Evolutionary conservation across 2,329 filamentous ascomycete genomes (phyloP).

Genomic region (Ustilaginoidea virens): DNA sequence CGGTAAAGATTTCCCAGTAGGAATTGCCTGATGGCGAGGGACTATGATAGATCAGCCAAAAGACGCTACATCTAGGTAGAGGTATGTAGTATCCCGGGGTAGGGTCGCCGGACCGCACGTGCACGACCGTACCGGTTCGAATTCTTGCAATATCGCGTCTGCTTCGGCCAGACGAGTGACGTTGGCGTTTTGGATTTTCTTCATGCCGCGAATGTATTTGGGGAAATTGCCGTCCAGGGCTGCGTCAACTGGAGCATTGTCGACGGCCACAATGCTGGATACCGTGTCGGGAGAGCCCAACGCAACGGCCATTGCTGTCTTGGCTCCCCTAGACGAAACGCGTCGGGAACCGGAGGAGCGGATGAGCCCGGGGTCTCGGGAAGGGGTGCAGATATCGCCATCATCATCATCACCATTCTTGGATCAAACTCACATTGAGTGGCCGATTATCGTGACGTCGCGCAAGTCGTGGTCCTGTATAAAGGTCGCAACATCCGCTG

Average conservation of each 20-base stretch:
- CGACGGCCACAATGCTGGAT: constrained; percentile 62
- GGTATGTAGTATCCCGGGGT: no score
- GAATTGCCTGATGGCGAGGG: constrained; percentile 73
- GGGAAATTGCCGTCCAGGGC: constrained; percentile 59
- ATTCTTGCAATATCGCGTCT: constrained; percentile 60
- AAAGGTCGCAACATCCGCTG: constrained; percentile 69
- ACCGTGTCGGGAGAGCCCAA: constrained; percentile 54
- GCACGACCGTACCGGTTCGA: constrained; percentile 42
- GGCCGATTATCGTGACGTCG: constrained; percentile 67
- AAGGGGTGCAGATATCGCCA: no score
- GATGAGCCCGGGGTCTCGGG: no score
- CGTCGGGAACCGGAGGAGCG: no score
- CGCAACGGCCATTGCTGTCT: constrained; percentile 79
- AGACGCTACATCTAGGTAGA: no score
- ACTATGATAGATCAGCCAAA: constrained; percentile 14
- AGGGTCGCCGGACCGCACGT: not conserved
- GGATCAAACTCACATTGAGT: constrained; percentile 68
- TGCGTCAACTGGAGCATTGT: constrained; percentile 82
- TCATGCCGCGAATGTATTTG: constrained; percentile 74
- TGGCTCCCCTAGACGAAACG: constrained; percentile 54
- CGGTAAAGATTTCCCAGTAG: constrained; percentile 72
- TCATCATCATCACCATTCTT: no score
- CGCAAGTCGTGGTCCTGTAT: constrained; percentile 55
- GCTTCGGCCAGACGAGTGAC: constrained; percentile 62
- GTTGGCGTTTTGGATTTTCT: constrained; percentile 53